A percentile compares a stretch with the other conserved stretches of the same genome.
These are phyloP conservation scores for Dactylis glomerata DNA, from an alignment of 176 grass and related monocot genomes.

Conservation along the genomic window DNA sequence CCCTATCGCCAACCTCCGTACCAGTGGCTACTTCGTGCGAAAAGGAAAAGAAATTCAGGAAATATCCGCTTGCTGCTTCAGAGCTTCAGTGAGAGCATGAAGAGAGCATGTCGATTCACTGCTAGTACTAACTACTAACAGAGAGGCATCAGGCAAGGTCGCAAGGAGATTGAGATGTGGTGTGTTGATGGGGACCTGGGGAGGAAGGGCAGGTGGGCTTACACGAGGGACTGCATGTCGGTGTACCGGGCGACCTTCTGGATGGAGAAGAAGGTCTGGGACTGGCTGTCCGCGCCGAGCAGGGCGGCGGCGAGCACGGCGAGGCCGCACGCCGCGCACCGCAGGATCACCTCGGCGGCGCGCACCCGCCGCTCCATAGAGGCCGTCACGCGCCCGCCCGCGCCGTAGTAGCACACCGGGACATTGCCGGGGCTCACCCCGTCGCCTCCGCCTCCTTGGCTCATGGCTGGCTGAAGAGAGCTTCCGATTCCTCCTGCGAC, in stretches of 20 bases:
- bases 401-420: conserved; percentile 61
- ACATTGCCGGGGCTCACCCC: conserved; percentile 69
- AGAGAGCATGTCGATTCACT: background rate
- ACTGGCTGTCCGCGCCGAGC: conserved; percentile 54
- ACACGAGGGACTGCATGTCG: conserved; percentile 83
- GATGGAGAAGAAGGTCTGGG: conserved; percentile 66
- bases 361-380: conserved; percentile 70
- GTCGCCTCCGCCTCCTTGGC: conserved; percentile 14
- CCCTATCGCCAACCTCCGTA: background rate
- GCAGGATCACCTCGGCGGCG: conserved; percentile 62
- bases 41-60: background rate
- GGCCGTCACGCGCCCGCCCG: conserved; percentile 34
- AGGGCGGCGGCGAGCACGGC: conserved; percentile 69
- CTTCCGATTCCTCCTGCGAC: background rate
- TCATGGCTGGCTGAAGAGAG: conserved; percentile 23
- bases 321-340: conserved; percentile 60
- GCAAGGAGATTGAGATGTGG: background rate
- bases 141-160: background rate
- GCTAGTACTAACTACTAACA: background rate
- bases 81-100: background rate
- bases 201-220: conserved; percentile 26
- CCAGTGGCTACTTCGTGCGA: background rate
- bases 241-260: conserved; percentile 74
- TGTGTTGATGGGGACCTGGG: background rate
- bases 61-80: too few relatives aligned